Conservation (phyloP, 768 basidiomycete genomes). For the Amanita jacksonii region DNA sequence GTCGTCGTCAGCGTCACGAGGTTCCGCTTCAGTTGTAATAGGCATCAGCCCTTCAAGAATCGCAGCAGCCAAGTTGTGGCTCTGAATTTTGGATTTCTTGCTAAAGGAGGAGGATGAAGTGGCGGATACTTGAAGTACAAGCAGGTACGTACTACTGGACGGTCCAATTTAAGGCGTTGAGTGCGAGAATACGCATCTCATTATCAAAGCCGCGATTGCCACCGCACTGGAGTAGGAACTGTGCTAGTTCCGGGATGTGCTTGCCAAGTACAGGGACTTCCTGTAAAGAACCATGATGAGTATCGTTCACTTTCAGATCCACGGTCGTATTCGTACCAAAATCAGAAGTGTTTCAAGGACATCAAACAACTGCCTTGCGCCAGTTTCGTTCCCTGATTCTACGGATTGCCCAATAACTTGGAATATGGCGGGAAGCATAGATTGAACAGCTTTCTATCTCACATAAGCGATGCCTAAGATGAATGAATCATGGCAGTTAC, state of each 20-base stretch:
- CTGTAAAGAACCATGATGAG: slow-evolving; percentile 32
- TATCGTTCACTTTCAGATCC: too few relatives aligned
- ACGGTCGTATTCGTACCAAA: slow-evolving; percentile 69
- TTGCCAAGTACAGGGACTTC: slow-evolving; percentile 91
- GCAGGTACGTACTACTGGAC: slow-evolving; percentile 66
- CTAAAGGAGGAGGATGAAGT: slow-evolving; percentile 27
- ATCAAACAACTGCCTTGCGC: slow-evolving; percentile 86
- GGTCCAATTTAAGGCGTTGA: slow-evolving; percentile 95
- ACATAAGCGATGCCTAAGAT: not conserved
- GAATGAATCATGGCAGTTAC: slow-evolving; percentile 18
- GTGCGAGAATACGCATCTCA: slow-evolving; percentile 80
- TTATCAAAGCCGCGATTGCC: slow-evolving; percentile 65
- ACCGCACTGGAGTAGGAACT: slow-evolving; percentile 82
- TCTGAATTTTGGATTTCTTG: slow-evolving; percentile 95
- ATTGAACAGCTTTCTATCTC: slow-evolving; percentile 75
- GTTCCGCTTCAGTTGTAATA: slow-evolving; percentile 88
- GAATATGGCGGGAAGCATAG: slow-evolving; percentile 80
- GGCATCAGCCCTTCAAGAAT: slow-evolving; percentile 92
- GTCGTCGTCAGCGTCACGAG: slow-evolving; percentile 89
- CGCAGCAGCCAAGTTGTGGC: slow-evolving; percentile 67
- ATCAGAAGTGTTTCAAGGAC: slow-evolving; percentile 94
- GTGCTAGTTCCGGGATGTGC: slow-evolving; percentile 77
- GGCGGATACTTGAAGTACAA: not conserved
- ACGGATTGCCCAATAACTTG: slow-evolving; percentile 80
- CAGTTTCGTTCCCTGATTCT: slow-evolving; percentile 66